phyloP scores from a whole-genome alignment of 441 rosid species.

The Euphorbia schlechtendalii region DNA sequence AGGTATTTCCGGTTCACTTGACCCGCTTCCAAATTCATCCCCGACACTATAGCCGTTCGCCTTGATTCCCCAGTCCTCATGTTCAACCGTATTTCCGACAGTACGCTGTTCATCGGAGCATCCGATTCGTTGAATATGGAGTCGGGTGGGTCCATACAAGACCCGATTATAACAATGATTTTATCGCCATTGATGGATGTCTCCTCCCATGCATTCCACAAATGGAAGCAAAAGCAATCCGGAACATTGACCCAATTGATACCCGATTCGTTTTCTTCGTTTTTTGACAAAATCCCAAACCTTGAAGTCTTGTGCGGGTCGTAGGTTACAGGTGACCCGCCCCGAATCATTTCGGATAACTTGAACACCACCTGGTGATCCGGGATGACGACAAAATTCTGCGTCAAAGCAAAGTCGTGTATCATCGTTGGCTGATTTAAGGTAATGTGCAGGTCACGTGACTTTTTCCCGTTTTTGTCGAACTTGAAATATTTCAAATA shows the following conservation, averaged over 20 bases:
- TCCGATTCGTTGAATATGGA: slow-evolving; percentile 47
- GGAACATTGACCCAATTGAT: slow-evolving; percentile 52
- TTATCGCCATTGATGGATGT: slow-evolving; percentile 27
- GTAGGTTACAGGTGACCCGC: slow-evolving; percentile 64
- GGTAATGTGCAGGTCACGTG: slow-evolving; percentile 39
- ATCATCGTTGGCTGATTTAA: slow-evolving; percentile 55
- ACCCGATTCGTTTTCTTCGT: slow-evolving; percentile 30
- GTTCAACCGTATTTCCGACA: slow-evolving; percentile 52
- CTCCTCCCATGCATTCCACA: slow-evolving; percentile 82
- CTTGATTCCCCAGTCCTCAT: slow-evolving; percentile 36
- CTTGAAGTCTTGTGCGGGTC: slow-evolving; percentile 40
- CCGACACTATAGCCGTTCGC: slow-evolving; percentile 31
- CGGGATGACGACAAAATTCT: slow-evolving; percentile 48
- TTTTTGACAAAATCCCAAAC: slow-evolving; percentile 41
- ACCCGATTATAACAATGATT: slow-evolving; percentile 42
- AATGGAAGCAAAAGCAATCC: slow-evolving; percentile 58
- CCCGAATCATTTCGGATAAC: slow-evolving; percentile 52
- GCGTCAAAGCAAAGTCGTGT: slow-evolving; percentile 63
- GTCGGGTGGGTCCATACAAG: slow-evolving; percentile 72
- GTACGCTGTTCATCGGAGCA: slow-evolving; percentile 25
- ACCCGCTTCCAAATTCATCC: slow-evolving; percentile 58
- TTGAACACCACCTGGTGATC: slow-evolving; percentile 71
- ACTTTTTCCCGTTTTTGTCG: slow-evolving; percentile 36
- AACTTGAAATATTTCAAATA: slow-evolving; percentile 53
- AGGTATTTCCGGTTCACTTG: slow-evolving; percentile 34